These are phyloP conservation scores for Thraustotheca clavata DNA, from an alignment of 352 stramenopile species.

Conservation along the genomic window DNA sequence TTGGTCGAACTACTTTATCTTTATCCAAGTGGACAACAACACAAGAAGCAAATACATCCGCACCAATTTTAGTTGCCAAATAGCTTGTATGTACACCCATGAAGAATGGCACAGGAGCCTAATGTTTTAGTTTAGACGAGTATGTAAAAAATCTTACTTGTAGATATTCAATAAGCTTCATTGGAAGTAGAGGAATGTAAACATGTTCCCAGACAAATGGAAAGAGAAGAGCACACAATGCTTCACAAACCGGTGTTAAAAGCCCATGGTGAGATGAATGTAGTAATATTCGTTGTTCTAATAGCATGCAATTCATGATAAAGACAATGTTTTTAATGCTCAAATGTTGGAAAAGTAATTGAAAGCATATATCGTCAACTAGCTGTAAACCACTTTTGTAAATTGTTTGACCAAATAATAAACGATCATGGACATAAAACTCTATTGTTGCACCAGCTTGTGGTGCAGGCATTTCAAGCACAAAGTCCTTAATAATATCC, in stretches of 20 bases:
- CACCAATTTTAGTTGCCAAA: slow-evolving; percentile 53
- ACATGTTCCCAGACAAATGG: slow-evolving; percentile 82
- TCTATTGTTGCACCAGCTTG: slow-evolving; percentile 29
- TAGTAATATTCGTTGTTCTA: slow-evolving; percentile 75
- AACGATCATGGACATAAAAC: slow-evolving; percentile 30
- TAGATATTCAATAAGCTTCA: slow-evolving; percentile 77
- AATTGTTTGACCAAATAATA: slow-evolving; percentile 48
- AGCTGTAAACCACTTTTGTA: slow-evolving; percentile 49
- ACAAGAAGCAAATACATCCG: slow-evolving; percentile 70
- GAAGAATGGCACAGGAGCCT: slow-evolving; percentile 77
- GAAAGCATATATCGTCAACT: slow-evolving; percentile 71
- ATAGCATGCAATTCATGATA: slow-evolving; percentile 71
- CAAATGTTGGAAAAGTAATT: slow-evolving; percentile 73
- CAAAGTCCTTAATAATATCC: slow-evolving; percentile 28
- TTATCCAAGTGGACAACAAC: slow-evolving; percentile 80
- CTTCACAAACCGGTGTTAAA: slow-evolving; percentile 70
- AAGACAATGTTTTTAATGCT: slow-evolving; percentile 73
- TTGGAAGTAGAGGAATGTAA: slow-evolving; percentile 76
- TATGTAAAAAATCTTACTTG: slow-evolving; percentile 29
- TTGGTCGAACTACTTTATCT: slow-evolving; percentile 69
- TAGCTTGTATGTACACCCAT: slow-evolving; percentile 81
- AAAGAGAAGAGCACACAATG: slow-evolving; percentile 67
- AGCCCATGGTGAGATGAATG: slow-evolving; percentile 64
- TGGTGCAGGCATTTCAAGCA: slow-evolving; percentile 27
- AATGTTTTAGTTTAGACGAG: not conserved